Conservation (phyloP, 2,329 filamentous ascomycete genomes). For the Penicillium corylophilum region DNA sequence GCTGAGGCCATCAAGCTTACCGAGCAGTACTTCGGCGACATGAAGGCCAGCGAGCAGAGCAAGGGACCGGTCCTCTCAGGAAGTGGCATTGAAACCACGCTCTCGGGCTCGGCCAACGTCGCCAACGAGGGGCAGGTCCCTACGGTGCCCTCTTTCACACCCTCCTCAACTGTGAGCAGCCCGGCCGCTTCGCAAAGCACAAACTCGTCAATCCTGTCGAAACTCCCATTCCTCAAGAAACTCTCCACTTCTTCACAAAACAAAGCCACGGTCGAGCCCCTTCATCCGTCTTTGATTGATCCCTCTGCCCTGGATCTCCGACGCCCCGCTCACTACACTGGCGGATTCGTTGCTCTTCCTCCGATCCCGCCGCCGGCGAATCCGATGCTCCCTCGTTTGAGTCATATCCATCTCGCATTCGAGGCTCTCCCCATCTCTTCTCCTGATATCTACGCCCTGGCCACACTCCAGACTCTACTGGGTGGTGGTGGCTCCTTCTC, state of each 20-base stretch:
- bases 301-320: slow-evolving; percentile 57
- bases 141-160: slow-evolving; percentile 41
- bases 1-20: slow-evolving; percentile 73
- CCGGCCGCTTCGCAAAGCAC: slow-evolving; percentile 45
- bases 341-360: slow-evolving; percentile 85
- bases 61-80: slow-evolving; percentile 53
- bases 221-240: slow-evolving; percentile 86
- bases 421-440: slow-evolving; percentile 89
- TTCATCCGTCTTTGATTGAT: slow-evolving; percentile 49
- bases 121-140: slow-evolving; percentile 33
- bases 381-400: slow-evolving; percentile 75
- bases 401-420: slow-evolving; percentile 93
- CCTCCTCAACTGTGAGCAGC: slow-evolving; percentile 39
- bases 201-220: slow-evolving; percentile 68
- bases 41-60: slow-evolving; percentile 60
- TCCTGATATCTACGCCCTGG: slow-evolving; percentile 92
- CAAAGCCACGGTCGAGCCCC: slow-evolving; percentile 55
- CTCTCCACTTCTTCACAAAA: slow-evolving; percentile 71
- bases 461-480: slow-evolving; percentile 90
- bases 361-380: slow-evolving; percentile 74
- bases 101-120: slow-evolving; percentile 32
- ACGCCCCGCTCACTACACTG: slow-evolving; percentile 78
- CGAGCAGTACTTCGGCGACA: slow-evolving; percentile 87
- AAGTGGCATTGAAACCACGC: slow-evolving; percentile 57
- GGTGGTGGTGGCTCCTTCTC: slow-evolving; percentile 96